Percentiles rank a stretch among this genome's conserved stretches.
Evolutionary conservation across 495 filamentous ascomycete species (phyloP).

Genomic region (Terfezia claveryi): DNA sequence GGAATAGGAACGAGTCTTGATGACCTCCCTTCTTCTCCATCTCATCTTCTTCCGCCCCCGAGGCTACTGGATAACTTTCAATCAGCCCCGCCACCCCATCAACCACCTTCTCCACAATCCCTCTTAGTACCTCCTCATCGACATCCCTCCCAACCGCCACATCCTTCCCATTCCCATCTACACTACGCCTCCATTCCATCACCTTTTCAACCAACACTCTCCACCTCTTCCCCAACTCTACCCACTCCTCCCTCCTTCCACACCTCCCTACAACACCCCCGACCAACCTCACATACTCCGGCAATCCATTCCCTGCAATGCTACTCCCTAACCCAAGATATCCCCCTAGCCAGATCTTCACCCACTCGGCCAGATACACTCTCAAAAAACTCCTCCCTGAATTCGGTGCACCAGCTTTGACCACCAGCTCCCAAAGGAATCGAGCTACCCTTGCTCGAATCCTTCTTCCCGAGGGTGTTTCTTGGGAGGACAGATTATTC

Average conservation of each 20-base stretch:
- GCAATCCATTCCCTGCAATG: background rate
- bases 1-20: background rate
- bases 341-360: too few species aligned
- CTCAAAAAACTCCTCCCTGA: too few species aligned
- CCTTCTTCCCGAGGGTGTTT: too few species aligned
- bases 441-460: too few species aligned
- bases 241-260: background rate
- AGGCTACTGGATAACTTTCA: background rate
- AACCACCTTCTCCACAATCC: background rate
- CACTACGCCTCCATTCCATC: background rate
- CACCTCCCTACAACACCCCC: background rate
- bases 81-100: background rate
- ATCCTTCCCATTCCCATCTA: background rate
- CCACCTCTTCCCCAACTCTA: background rate
- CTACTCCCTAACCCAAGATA: background rate
- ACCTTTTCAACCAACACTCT: background rate
- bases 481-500: too few species aligned
- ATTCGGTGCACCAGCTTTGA: too few species aligned
- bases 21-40: background rate
- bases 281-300: background rate
- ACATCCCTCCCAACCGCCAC: background rate
- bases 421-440: too few species aligned
- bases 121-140: background rate
- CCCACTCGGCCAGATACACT: too few species aligned
- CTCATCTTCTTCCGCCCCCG: background rate